Base-by-base conservation (phyloP, 352 stramenopile species). In the Globisporangium apiculatum region DNA sequence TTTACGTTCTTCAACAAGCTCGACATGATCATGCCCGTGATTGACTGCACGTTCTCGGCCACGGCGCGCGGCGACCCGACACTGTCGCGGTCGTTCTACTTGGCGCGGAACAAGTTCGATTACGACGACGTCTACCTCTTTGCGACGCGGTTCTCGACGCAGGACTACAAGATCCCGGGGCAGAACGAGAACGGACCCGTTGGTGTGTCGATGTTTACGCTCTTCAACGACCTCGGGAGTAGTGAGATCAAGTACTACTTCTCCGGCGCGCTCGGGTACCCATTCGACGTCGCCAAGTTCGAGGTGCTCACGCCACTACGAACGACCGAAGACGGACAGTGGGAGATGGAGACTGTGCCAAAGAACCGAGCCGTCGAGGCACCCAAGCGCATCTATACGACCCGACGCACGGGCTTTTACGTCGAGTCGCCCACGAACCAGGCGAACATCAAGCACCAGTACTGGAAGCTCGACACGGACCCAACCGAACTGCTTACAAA, bases 391-490 rank as follows among this genome's bases (percentile, higher is more conserved):
- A 45, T 55, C n/a, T 4, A 42, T 5, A 55, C 50, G 5, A 15
- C 50, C 0, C 50, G 50, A 15, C 50, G 57, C 7, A 52, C 57
- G 1, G 57, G 57, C 9, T 47, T 57, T 43, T 77, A 74, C 18
- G 61, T 74, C 31, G 43, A 61, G 6, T 49, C 64, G 1, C 48
- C 61, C 12, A 57, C 63, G 1, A 60, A 74, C 14, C 72, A 81
- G 41, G 69, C 65, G 2, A 81, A 81, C 51, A 52, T 73, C 7
- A 71, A 76, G 48, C 66, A 63, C 24, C 38, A 48, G 46, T 45
- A 57, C 37, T 73, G 72, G 66, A 46, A 24, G 14, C 4, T 55
- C 3, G 46, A 55, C 46, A 36, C n/a, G 10, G 17, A 43, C n/a
- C 67, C 69, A 1, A 5, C 61, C 7, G 37, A 41, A 0, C 52